phyloP scores from a whole-genome alignment of 768 basidiomycete species.

The Leccinum truebloodii region DNA sequence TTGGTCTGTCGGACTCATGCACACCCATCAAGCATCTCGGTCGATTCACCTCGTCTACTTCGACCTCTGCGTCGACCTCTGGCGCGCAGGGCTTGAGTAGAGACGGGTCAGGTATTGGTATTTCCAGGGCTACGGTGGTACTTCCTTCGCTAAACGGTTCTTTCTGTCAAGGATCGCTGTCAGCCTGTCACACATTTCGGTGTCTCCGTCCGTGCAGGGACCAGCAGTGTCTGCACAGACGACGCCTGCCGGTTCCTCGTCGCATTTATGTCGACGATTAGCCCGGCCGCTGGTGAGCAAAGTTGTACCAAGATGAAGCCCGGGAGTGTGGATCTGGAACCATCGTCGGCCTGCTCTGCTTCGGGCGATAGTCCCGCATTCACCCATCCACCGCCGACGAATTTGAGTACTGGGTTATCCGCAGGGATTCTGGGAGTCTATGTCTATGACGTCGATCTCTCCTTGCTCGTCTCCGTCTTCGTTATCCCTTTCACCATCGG shows the following conservation, averaged over 20 bases:
- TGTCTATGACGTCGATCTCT: conserved; percentile 8
- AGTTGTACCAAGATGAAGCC: not conserved
- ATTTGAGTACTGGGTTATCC: conserved; percentile 18
- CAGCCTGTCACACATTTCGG: not conserved
- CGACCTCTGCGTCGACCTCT: too few species aligned
- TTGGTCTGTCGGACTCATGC: conserved; percentile 14
- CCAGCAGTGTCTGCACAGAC: not conserved
- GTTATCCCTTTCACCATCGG: conserved; percentile 15
- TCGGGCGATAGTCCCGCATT: conserved; percentile 3
- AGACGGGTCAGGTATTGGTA: conserved; percentile 3
- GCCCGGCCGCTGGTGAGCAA: too few species aligned
- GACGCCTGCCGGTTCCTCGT: not conserved
- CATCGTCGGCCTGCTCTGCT: not conserved
- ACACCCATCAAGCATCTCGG: conserved; percentile 16
- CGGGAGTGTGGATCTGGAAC: not conserved
- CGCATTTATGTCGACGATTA: not conserved
- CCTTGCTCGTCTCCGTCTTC: conserved; percentile 21
- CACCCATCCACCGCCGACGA: conserved; percentile 5
- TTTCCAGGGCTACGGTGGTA: conserved; percentile 17
- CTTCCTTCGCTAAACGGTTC: conserved; percentile 30
- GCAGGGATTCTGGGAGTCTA: conserved; percentile 30
- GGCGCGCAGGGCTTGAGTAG: conserved; percentile 1
- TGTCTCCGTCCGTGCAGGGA: not conserved
- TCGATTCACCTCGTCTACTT: conserved; percentile 12
- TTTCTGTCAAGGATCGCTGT: conserved; percentile 20